phyloP scores from a whole-genome alignment of 768 basidiomycete genomes.

The Hydnomerulius pinastri region DNA sequence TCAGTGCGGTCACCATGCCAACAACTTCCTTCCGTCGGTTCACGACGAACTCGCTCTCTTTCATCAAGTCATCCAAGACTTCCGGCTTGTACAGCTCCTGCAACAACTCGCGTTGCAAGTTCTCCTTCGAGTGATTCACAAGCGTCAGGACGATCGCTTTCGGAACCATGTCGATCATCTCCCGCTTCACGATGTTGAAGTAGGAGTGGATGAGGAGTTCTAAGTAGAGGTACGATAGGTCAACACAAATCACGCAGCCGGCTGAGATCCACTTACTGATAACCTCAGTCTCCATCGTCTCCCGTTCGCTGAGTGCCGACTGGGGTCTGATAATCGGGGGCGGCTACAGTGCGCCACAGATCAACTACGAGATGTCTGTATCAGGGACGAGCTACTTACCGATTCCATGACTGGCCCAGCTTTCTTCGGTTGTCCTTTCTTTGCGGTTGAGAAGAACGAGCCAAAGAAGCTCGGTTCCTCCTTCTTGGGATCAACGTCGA shows the following conservation, averaged over 20 bases:
- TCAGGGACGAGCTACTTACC: slow-evolving; percentile 32
- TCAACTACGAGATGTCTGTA: slow-evolving; percentile 14
- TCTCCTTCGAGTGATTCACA: slow-evolving; percentile 91
- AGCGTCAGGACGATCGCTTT: slow-evolving; percentile 92
- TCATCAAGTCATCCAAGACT: slow-evolving; percentile 90
- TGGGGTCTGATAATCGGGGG: slow-evolving; percentile 89
- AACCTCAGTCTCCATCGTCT: slow-evolving; percentile 98
- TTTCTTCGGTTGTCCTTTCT: slow-evolving; percentile 64
- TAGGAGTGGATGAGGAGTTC: slow-evolving; percentile 96
- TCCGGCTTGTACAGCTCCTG: slow-evolving; percentile 98
- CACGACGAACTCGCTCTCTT: slow-evolving; percentile 91
- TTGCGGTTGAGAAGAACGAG: slow-evolving; percentile 84
- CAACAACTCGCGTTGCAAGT: slow-evolving; percentile 89
- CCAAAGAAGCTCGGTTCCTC: slow-evolving; percentile 93
- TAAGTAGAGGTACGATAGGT: slow-evolving; percentile 32
- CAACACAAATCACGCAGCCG: background rate
- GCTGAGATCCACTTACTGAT: slow-evolving; percentile 76
- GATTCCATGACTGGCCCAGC: slow-evolving; percentile 60
- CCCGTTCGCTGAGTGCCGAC: slow-evolving; percentile 87
- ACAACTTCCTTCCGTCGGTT: slow-evolving; percentile 92
- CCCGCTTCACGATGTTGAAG: slow-evolving; percentile 97
- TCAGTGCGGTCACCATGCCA: slow-evolving; percentile 90
- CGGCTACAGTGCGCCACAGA: slow-evolving; percentile 47
- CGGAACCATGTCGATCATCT: slow-evolving; percentile 99
- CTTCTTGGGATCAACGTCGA: slow-evolving; percentile 87